Conservation (phyloP, 2,329 filamentous ascomycete species). For the Magnaporthiopsis incrustans region DNA sequence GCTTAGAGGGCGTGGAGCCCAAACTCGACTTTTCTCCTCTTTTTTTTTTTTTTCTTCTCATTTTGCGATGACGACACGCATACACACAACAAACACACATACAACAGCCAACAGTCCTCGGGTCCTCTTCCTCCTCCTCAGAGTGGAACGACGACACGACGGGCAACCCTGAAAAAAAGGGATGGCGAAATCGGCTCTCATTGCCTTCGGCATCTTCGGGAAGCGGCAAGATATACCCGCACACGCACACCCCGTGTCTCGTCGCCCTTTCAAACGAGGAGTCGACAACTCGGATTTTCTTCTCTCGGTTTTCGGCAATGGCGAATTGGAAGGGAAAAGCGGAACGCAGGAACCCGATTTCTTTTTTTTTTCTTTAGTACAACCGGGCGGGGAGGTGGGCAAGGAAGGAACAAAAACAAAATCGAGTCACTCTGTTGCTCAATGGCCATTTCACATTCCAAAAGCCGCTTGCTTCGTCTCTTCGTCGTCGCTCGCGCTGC, state of each 20-base stretch:
- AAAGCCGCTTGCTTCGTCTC: conserved; percentile 17
- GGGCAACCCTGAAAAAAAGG: background rate
- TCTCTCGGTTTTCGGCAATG: background rate
- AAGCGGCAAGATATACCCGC: conserved; percentile 1
- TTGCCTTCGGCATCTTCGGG: conserved; percentile 5
- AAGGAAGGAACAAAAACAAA: conserved; percentile 29
- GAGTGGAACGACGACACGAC: conserved; percentile 1
- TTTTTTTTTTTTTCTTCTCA: background rate
- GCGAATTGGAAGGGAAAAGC: background rate
- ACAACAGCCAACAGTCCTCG: background rate
- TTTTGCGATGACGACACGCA: background rate
- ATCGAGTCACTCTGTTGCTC: conserved; percentile 35
- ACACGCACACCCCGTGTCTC: background rate
- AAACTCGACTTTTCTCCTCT: background rate
- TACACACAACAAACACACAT: conserved; percentile 5
- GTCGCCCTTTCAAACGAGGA: background rate
- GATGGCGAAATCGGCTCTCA: conserved; percentile 7
- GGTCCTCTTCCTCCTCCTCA: background rate
- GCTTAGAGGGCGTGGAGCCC: conserved; percentile 30
- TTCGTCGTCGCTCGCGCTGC: conserved; percentile 20
- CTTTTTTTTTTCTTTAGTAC: conserved; percentile 11
- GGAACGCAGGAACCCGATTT: conserved; percentile 4
- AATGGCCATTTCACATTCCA: conserved; percentile 63
- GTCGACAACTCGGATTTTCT: conserved; percentile 4
- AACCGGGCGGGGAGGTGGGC: conserved; percentile 3